Base-by-base conservation (phyloP, 495 filamentous ascomycete species). In the Parathielavia hyrcaniae region DNA sequence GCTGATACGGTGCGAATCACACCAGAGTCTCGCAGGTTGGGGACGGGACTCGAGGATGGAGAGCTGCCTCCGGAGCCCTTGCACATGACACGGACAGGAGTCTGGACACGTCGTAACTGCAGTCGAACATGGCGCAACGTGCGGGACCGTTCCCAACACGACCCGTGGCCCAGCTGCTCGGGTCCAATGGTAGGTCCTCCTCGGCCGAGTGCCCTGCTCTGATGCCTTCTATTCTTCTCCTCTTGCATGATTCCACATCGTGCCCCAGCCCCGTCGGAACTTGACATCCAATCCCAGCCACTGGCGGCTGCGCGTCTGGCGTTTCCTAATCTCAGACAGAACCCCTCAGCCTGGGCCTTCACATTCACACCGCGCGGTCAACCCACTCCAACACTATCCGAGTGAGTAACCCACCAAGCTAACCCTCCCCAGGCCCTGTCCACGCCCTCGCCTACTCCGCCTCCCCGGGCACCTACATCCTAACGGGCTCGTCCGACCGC, bases 401-500 rank as follows among this genome's bases (percentile, higher is more conserved):
- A 8, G 16, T 13, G 34, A 26, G 14, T 4, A 5, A 30, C 14
- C n/a, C 44, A 40, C 43, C 17, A 16, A 20, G 50, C 63, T 70
- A 54, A 67, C 62, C 17, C 22, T 19, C 46, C 11, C 50, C 63
- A 88, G 86, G 85, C 59, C 81, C 88, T 57, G 77, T 91, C 64
- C 87, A 92, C 70, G 83, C 84, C 60, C 72, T 91, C 39, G 75
- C 81, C 59, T 92, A 89, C 75, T 86, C 82, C 61, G 74, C 85
- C 55, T 82, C 84, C 20, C 74, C 77, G 10, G 81, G 81, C 34
- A 83, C 86, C 53, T 91, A 90, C 74, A 80, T 96, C 71, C 84
- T 96, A 23, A 90, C 90, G 51, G 92, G 92, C 64, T 87, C 85
- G 47, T 79, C 89, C 49, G 92, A 97, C 77, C 88, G 91, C 61